Conservation (phyloP, 2,329 filamentous ascomycete genomes). For the Trichoderma brevicompactum region DNA sequence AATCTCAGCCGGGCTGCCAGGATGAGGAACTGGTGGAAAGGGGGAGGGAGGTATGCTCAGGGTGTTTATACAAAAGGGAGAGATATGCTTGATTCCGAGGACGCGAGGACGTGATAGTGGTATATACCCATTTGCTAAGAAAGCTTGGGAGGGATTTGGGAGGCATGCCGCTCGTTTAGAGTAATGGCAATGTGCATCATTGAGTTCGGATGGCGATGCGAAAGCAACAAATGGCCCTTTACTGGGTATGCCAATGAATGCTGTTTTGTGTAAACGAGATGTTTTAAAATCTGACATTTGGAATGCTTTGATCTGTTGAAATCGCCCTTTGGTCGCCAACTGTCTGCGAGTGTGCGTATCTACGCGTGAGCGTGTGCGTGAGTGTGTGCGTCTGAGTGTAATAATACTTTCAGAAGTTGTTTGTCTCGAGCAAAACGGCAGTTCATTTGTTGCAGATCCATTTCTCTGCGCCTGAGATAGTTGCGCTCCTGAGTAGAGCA, state of each 20-base stretch:
- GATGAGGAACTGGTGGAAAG: conserved; percentile 14
- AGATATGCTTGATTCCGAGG: conserved; percentile 17
- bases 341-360: background rate
- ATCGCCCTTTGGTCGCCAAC: too few species aligned
- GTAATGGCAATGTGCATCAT: conserved; percentile 19
- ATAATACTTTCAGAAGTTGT: too few species aligned
- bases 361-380: background rate
- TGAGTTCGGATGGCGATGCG: conserved; percentile 1
- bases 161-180: conserved; percentile 11
- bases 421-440: too few species aligned
- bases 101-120: conserved; percentile 30
- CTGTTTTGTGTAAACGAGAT: conserved; percentile 10
- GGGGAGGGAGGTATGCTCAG: background rate
- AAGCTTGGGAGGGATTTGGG: conserved; percentile 14
- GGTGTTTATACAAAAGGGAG: conserved; percentile 18
- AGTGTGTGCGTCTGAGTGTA: background rate
- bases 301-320: background rate
- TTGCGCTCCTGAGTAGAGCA: too few species aligned
- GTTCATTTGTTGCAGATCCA: too few species aligned
- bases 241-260: conserved; percentile 1
- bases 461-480: too few species aligned
- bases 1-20: conserved; percentile 22
- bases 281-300: background rate
- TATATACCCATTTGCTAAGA: conserved; percentile 43
- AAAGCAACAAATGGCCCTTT: background rate